These are phyloP conservation scores for Oryza officinalis DNA, from an alignment of 176 grass and related monocot genomes.

Conservation along the genomic window DNA sequence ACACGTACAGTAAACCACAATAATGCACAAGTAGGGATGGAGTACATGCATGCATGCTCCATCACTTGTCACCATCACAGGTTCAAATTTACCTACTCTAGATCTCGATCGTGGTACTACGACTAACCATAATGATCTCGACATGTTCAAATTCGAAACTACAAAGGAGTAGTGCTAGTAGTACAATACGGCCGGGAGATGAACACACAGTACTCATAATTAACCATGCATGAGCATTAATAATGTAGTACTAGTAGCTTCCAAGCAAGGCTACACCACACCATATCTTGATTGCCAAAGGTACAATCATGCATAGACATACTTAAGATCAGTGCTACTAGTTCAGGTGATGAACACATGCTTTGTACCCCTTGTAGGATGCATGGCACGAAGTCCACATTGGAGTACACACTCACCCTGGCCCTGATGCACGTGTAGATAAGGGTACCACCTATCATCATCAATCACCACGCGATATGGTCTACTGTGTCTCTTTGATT, in stretches of 20 bases:
- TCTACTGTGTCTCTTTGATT: neutral
- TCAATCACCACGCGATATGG: neutral
- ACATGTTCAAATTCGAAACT: neutral
- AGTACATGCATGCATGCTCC: neutral
- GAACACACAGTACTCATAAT: neutral
- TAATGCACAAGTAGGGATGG: neutral
- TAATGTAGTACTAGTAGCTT: neutral
- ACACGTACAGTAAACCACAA: neutral
- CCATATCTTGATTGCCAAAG: constrained; percentile 5
- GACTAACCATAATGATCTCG: neutral
- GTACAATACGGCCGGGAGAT: neutral
- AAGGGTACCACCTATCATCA: neutral
- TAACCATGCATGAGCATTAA: neutral
- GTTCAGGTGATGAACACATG: neutral
- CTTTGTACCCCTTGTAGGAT: neutral
- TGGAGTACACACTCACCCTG: too few relatives aligned
- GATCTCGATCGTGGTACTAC: neutral
- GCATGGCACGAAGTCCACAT: neutral
- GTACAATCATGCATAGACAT: neutral
- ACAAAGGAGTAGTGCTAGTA: neutral
- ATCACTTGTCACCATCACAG: neutral
- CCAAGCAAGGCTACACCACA: neutral
- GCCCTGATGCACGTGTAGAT: neutral
- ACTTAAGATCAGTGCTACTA: neutral
- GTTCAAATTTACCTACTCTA: neutral